Percentiles rank a stretch among this genome's conserved stretches.
These are phyloP conservation scores for Phytophthora palmivora DNA, from an alignment of 352 stramenopile species.

Conservation along the genomic window DNA sequence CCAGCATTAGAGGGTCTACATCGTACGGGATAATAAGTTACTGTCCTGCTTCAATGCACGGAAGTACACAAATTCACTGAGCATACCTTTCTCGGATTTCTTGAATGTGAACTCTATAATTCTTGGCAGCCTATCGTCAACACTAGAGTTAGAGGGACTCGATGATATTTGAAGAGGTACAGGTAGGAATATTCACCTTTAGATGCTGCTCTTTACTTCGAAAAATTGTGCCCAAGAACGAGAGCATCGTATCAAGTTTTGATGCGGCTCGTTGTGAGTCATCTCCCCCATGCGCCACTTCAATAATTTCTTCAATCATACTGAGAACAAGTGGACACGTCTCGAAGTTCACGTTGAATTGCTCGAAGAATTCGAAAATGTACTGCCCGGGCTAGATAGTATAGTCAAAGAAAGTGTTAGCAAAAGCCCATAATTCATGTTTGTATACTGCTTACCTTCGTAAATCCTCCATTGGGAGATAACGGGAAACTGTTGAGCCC, in stretches of 20 bases:
- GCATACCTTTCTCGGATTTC: constrained; percentile 79
- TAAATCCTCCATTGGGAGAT: constrained; percentile 76
- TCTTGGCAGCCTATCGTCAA: constrained; percentile 57
- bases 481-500: constrained; percentile 80
- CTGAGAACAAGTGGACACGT: constrained; percentile 86
- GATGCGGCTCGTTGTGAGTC: constrained; percentile 68
- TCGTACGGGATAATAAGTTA: constrained; percentile 15
- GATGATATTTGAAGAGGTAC: neutral
- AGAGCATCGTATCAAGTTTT: constrained; percentile 83
- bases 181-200: constrained; percentile 41
- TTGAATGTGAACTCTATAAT: constrained; percentile 92
- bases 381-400: constrained; percentile 72
- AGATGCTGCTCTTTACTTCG: constrained; percentile 82
- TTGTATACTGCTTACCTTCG: constrained; percentile 56
- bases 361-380: constrained; percentile 93
- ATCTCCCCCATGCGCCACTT: constrained; percentile 78
- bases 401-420: constrained; percentile 7
- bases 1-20: constrained; percentile 46
- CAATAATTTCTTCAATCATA: constrained; percentile 92
- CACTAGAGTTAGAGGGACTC: constrained; percentile 8
- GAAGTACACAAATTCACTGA: constrained; percentile 13
- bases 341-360: constrained; percentile 91
- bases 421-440: neutral
- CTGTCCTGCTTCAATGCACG: neutral
- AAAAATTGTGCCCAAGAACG: constrained; percentile 89